A percentile compares a stretch with the other conserved stretches of the same genome.
These are phyloP conservation scores for Sporothrix brunneoviolacea DNA, from an alignment of 2,329 filamentous ascomycete genomes.

Conservation along the genomic window DNA sequence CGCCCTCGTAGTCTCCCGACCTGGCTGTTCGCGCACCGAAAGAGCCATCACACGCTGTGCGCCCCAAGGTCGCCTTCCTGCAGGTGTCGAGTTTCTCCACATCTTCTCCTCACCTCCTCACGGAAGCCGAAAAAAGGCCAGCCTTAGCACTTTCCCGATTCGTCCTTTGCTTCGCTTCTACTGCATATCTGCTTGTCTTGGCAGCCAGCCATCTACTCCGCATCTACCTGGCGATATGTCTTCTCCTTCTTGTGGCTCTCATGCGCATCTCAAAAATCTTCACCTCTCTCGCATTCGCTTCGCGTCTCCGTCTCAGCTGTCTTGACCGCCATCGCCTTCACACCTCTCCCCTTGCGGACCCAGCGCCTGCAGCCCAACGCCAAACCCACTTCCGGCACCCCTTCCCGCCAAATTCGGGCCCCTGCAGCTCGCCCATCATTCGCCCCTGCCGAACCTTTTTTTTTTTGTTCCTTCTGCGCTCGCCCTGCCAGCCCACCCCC, in stretches of 20 bases:
- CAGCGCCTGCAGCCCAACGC: neutral
- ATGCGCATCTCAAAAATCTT: neutral
- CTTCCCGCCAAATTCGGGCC: neutral
- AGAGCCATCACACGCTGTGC: neutral
- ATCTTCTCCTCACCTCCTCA: neutral
- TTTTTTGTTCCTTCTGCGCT: neutral
- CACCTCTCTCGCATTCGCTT: neutral
- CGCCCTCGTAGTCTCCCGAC: too few species aligned
- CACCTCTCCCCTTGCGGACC: too few species aligned
- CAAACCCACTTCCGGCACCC: neutral
- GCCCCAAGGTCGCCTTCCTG: neutral
- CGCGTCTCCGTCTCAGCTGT: too few species aligned
- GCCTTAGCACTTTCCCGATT: slow-evolving; percentile 3
- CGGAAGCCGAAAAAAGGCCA: neutral
- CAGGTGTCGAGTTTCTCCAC: neutral
- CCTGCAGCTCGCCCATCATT: slow-evolving; percentile 7
- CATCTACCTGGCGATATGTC: neutral
- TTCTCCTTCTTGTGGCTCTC: neutral
- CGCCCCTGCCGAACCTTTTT: slow-evolving; percentile 4
- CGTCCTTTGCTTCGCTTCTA: neutral
- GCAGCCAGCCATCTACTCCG: neutral
- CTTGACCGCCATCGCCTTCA: too few species aligned
- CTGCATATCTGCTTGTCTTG: neutral
- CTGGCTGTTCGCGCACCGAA: too few species aligned
- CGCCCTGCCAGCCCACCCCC: neutral